Evolutionary conservation across 2,329 filamentous ascomycete genomes (phyloP), one percentile per base, ranked within the genome.

Genomic region (Mycosphaerella sp.): DNA sequence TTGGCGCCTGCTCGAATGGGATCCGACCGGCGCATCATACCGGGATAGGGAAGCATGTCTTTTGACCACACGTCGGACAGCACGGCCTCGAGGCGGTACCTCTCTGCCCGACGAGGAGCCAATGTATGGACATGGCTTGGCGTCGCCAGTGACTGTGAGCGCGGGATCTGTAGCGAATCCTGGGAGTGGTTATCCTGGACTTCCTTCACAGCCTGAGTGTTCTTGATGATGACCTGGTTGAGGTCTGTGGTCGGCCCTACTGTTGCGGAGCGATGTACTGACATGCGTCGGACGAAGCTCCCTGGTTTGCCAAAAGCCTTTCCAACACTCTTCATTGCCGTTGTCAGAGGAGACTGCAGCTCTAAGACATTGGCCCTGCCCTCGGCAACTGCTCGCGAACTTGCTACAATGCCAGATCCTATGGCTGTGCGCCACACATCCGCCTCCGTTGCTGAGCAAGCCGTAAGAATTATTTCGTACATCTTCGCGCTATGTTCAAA

Each of bases 391-490:
- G 80, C 75, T 56, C 74, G 74, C 16, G 70, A 71, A 59, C 80
- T 71, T 7, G 74, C 69, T 32, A 71, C 68, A 32, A 76, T 76
- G 37, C 75, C 73, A 55, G 75, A 74, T 27, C 74, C 69, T 17
- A 95, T 73, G n/a, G 84, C 79, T 13, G 73, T 75, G 56, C 84
- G 83, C 91, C 93, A 98, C 61, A 85, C 81, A 41, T 79, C 73
- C 62, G 93, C 88, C 66, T 98, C 91, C 36, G 79, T 81, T 0
- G 81, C 75, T 1, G 86, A 91, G 62, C 89, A 95, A 32, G 89
- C 91, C 58, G 86, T 94, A 71, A 95, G 77, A 36, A 96, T 82
- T 13, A 95, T 71, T 68, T 97, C 91, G 65, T 87, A 91, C 47
- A 91, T 74, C 53, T 86, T 82, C 58, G 86, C 80, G 50, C 85